These are phyloP conservation scores for Diaporthe nobilis DNA, from an alignment of 2,329 filamentous ascomycete species.

Conservation along the genomic window DNA sequence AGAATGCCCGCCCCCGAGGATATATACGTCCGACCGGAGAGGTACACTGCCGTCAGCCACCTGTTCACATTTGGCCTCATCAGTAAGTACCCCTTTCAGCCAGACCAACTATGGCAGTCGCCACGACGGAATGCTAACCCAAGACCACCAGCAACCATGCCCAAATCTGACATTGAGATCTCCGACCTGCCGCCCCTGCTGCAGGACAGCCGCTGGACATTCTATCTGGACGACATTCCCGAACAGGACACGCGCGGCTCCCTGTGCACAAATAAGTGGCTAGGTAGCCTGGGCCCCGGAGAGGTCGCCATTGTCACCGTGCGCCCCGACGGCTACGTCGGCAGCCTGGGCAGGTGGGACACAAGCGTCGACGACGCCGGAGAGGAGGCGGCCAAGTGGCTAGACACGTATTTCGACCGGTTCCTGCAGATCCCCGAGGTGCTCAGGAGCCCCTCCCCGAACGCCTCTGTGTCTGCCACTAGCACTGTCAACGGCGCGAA, in stretches of 20 bases:
- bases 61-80: conserved; percentile 79
- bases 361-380: conserved; percentile 65
- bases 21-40: conserved; percentile 74
- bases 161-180: conserved; percentile 75
- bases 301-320: conserved; percentile 78
- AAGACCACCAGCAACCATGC: conserved; percentile 64
- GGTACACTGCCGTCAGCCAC: conserved; percentile 78
- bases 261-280: conserved; percentile 78
- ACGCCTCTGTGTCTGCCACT: conserved; percentile 37
- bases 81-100: conserved; percentile 60
- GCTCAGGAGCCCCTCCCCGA: conserved; percentile 35
- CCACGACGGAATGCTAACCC: conserved; percentile 43
- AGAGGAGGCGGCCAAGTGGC: conserved; percentile 66
- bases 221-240: conserved; percentile 78
- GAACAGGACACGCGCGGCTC: conserved; percentile 66
- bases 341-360: conserved; percentile 71
- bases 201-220: conserved; percentile 77
- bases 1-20: conserved; percentile 72
- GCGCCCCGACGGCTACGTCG: conserved; percentile 81
- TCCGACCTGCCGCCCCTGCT: conserved; percentile 73
- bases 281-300: conserved; percentile 68
- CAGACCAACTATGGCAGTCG: not conserved
- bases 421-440: conserved; percentile 65
- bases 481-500: conserved; percentile 15
- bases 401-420: conserved; percentile 67